Evolutionary conservation across 345 rosid species (phyloP).

Genomic region (Eucalyptus camaldulensis): DNA sequence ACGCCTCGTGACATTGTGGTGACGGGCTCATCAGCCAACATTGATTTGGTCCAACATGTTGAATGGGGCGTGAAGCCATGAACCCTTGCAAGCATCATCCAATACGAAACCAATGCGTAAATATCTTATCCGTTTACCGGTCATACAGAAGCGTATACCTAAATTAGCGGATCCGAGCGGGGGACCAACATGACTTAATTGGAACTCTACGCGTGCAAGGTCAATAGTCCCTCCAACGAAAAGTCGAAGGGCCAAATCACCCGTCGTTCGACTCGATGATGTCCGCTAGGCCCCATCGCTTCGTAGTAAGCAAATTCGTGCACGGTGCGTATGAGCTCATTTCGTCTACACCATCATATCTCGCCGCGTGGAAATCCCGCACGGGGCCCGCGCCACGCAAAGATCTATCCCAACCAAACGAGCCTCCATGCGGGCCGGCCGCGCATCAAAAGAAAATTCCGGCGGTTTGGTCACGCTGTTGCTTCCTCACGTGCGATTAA

Average conservation of each 20-base stretch:
- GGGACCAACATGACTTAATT: background rate
- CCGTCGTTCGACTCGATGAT: background rate
- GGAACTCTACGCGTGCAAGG: background rate
- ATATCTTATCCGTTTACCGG: no score
- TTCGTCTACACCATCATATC: background rate
- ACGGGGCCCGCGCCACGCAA: background rate
- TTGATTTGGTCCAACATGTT: background rate
- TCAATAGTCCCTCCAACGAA: background rate
- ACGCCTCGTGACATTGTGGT: background rate
- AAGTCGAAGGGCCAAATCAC: background rate
- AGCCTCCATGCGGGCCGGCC: background rate
- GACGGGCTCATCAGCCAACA: background rate
- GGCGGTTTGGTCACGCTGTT: background rate
- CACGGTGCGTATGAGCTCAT: background rate
- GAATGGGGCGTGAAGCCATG: background rate
- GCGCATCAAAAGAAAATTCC: background rate
- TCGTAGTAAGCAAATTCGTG: background rate
- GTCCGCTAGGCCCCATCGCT: background rate
- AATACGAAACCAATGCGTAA: accelerated
- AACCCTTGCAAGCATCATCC: accelerated
- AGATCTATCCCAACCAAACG: background rate
- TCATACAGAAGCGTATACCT: background rate
- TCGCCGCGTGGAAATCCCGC: background rate
- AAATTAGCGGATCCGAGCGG: accelerated
- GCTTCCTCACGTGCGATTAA: background rate